phyloP scores from a whole-genome alignment of 176 grass and related monocot species.

The Calamus simplicifolius region DNA sequence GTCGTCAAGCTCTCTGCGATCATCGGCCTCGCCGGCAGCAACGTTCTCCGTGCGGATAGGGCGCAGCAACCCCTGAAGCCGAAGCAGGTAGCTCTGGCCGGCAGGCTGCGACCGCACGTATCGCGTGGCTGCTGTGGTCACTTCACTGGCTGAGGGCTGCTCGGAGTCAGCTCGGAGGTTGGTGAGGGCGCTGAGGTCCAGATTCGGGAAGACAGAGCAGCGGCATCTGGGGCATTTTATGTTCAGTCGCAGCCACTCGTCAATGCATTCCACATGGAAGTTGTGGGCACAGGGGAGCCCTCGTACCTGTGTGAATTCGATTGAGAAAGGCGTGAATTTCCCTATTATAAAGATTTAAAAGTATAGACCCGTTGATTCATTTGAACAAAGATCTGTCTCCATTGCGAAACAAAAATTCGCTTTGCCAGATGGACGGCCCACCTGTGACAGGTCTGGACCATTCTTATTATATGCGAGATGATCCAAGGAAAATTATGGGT shows the following conservation, averaged over 20 bases:
- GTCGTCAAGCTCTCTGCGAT: not conserved
- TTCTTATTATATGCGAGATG: no score
- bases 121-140: slow-evolving; percentile 25
- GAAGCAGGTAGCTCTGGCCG: slow-evolving; percentile 51
- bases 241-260: slow-evolving; percentile 90
- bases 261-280: slow-evolving; percentile 94
- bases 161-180: slow-evolving; percentile 55
- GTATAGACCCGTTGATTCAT: no score
- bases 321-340: no score
- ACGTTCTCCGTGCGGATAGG: slow-evolving; percentile 21
- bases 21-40: not conserved
- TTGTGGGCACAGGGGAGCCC: slow-evolving; percentile 93
- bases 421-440: no score
- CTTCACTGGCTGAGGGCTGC: slow-evolving; percentile 35
- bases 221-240: slow-evolving; percentile 92
- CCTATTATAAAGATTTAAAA: no score
- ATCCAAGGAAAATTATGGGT: no score
- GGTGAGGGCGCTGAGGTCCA: slow-evolving; percentile 86
- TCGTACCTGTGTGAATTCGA: slow-evolving; percentile 44
- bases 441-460: no score
- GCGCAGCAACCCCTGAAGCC: slow-evolving; percentile 50
- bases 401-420: no score
- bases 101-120: slow-evolving; percentile 37
- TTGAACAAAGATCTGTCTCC: no score
- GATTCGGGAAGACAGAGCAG: slow-evolving; percentile 93